phyloP scores from a whole-genome alignment of 2,329 filamentous ascomycete genomes.

The Talaromyces pinophilus region DNA sequence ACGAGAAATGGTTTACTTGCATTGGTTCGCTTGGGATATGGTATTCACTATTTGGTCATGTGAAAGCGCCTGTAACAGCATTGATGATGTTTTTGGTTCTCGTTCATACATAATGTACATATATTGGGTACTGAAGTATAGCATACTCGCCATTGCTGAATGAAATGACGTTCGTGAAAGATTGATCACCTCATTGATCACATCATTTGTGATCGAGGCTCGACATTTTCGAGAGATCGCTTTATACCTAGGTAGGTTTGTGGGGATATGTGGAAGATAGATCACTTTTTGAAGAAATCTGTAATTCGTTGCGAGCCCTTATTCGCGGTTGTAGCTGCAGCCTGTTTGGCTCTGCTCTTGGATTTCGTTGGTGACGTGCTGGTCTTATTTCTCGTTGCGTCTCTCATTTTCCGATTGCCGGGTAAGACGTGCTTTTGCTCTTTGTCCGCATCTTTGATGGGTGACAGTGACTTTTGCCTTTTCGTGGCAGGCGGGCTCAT shows the following conservation, averaged over 20 bases:
- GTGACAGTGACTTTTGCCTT: constrained; percentile 29
- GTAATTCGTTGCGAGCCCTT: constrained; percentile 57
- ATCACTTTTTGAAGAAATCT: constrained; percentile 49
- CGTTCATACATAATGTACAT: not conserved
- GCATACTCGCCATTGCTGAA: not conserved
- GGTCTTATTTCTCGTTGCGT: constrained; percentile 56
- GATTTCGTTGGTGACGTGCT: constrained; percentile 28
- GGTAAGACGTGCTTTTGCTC: constrained; percentile 2
- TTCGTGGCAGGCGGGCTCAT: constrained; percentile 25
- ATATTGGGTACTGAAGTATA: not conserved
- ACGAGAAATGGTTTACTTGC: not conserved
- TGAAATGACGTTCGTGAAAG: not conserved
- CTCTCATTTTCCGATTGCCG: constrained; percentile 59
- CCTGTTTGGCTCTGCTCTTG: constrained; percentile 35
- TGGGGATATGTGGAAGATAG: not conserved
- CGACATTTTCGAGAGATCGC: not conserved
- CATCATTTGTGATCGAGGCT: not conserved
- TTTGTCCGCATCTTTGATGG: constrained; percentile 28
- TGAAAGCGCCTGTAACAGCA: not conserved
- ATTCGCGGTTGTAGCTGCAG: constrained; percentile 29
- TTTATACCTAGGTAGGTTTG: not conserved
- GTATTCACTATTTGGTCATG: not conserved
- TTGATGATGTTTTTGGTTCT: not conserved
- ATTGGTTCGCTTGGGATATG: not conserved
- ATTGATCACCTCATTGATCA: not conserved